Percentiles rank a stretch among this genome's conserved stretches.
Evolutionary conservation across 805 yeast species (phyloP).

Genomic region (Kluyveromyces starmeri): DNA sequence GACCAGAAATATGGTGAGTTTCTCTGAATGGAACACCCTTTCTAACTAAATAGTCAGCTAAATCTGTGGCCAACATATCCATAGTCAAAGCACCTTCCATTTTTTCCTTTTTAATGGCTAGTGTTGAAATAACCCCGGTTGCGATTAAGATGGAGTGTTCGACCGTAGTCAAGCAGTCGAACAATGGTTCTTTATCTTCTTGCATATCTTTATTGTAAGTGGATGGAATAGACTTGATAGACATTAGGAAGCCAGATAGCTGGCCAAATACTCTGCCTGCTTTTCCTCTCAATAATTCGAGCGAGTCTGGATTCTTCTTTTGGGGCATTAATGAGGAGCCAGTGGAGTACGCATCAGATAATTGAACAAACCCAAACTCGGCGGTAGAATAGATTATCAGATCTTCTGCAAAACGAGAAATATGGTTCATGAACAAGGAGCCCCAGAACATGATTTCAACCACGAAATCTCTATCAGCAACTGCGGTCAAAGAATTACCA

Average conservation of each 20-base stretch:
- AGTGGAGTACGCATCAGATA: constrained; percentile 97
- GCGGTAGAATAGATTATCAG: constrained; percentile 93
- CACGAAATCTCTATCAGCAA: constrained; percentile 94
- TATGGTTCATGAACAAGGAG: constrained; percentile 87
- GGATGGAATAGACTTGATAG: constrained; percentile 93
- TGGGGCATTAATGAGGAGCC: constrained; percentile 99
- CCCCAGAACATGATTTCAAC: constrained; percentile 96
- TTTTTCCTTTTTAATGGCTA: constrained; percentile 57
- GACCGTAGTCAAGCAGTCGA: constrained; percentile 81
- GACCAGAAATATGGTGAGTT: constrained; percentile 98
- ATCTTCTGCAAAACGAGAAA: constrained; percentile 91
- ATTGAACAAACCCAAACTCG: constrained; percentile 88
- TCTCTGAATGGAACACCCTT: constrained; percentile 99
- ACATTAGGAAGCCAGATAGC: constrained; percentile 91
- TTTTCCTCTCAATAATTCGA: constrained; percentile 92
- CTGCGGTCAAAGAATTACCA: constrained; percentile 96
- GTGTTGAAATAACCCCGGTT: constrained; percentile 91
- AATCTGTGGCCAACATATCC: constrained; percentile 98
- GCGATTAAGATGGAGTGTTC: constrained; percentile 92
- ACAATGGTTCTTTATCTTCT: constrained; percentile 98
- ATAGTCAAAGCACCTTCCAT: constrained; percentile 89
- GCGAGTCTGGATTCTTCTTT: constrained; percentile 95
- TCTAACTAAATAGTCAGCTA: constrained; percentile 95
- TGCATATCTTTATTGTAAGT: constrained; percentile 98
- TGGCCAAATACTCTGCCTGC: constrained; percentile 96